Percentiles rank a stretch among this genome's conserved stretches.
These are phyloP conservation scores for Podila epigama DNA, from an alignment of 192 early-diverging fungal genomes.

Conservation along the genomic window DNA sequence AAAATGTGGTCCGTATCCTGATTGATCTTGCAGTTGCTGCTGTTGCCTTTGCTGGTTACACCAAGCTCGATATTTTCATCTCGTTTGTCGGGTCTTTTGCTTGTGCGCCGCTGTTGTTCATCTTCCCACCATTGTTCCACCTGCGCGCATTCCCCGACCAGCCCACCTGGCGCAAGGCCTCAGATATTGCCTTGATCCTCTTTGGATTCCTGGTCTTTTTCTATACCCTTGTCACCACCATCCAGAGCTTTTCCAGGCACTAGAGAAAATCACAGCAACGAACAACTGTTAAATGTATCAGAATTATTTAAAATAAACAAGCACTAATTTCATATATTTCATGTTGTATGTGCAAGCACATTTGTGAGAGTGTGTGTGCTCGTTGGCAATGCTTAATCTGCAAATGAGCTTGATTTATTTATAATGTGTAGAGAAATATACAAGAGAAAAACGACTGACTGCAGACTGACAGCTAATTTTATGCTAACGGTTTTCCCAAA, in stretches of 20 bases:
- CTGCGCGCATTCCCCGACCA: conserved; percentile 57
- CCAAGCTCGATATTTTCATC: conserved; percentile 88
- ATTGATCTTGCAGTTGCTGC: conserved; percentile 68
- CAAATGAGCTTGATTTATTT: too few species aligned
- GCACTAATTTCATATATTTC: too few species aligned
- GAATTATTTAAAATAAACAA: neutral
- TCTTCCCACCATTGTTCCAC: conserved; percentile 89
- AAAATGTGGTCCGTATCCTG: conserved; percentile 75
- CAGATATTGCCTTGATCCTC: conserved; percentile 66
- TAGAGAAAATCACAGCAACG: neutral
- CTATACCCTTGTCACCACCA: conserved; percentile 74
- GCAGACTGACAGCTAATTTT: neutral
- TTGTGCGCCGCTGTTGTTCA: conserved; percentile 75
- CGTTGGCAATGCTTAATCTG: too few species aligned
- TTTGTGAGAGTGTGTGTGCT: too few species aligned
- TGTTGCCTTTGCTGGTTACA: conserved; percentile 76
- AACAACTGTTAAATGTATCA: neutral
- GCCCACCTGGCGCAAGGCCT: conserved; percentile 49
- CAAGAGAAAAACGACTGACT: neutral
- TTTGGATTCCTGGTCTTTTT: conserved; percentile 66
- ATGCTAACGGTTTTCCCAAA: conserved; percentile 40
- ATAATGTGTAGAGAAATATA: too few species aligned
- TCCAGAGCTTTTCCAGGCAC: conserved; percentile 39
- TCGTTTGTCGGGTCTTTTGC: conserved; percentile 85
- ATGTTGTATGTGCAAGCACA: too few species aligned